phyloP scores from a whole-genome alignment of 495 filamentous ascomycete genomes.

The Penicillium atrosanguineum region DNA sequence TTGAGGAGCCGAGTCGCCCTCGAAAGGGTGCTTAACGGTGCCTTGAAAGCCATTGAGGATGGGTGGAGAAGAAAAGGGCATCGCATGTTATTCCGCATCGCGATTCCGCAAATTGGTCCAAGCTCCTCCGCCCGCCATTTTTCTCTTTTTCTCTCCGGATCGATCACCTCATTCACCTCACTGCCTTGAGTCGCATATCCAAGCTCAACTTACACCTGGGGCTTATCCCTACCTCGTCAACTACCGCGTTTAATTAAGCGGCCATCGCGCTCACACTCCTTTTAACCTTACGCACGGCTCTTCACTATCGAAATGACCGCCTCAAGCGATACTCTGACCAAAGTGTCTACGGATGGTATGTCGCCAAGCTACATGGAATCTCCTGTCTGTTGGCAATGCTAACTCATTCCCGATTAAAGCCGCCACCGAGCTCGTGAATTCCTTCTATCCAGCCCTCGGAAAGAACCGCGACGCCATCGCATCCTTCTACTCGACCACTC shows the following conservation, averaged over 20 bases:
- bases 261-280: background rate
- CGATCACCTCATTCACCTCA: background rate
- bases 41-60: slow-evolving; percentile 34
- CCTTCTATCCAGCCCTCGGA: slow-evolving; percentile 56
- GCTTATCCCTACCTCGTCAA: background rate
- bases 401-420: slow-evolving; percentile 22
- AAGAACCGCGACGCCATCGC: slow-evolving; percentile 50
- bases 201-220: background rate
- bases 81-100: slow-evolving; percentile 26
- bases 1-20: slow-evolving; percentile 31
- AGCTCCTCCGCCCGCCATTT: slow-evolving; percentile 30
- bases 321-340: slow-evolving; percentile 42
- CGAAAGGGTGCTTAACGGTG: slow-evolving; percentile 30
- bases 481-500: slow-evolving; percentile 55
- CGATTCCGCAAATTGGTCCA: slow-evolving; percentile 38
- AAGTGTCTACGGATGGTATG: slow-evolving; percentile 51
- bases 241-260: background rate
- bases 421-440: slow-evolving; percentile 50
- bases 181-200: background rate
- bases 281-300: background rate
- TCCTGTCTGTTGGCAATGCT: slow-evolving; percentile 3
- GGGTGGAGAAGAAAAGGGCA: slow-evolving; percentile 12
- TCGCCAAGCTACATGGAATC: background rate
- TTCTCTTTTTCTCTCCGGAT: slow-evolving; percentile 22
- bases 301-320: slow-evolving; percentile 32